Percentiles rank a stretch among this genome's conserved stretches.
Evolutionary conservation across 345 rosid species (phyloP).

Genomic region (Clarkia xantiana): DNA sequence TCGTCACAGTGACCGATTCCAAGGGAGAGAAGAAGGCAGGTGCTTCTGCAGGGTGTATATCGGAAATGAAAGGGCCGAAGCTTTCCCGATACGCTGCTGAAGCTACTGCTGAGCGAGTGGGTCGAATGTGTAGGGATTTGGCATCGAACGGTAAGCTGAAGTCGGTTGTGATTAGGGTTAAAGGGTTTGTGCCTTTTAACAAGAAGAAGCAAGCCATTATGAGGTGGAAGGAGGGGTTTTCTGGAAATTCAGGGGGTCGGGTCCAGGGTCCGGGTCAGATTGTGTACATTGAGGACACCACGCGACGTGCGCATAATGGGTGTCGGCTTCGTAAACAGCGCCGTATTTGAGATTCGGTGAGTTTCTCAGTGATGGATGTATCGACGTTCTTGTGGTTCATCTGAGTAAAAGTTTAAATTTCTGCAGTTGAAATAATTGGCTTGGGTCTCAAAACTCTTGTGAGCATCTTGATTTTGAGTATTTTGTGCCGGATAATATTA

Average conservation of each 20-base stretch:
- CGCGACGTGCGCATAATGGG: constrained; percentile 76
- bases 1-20: constrained; percentile 68
- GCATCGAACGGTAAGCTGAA: constrained; percentile 27
- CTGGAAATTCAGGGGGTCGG: constrained; percentile 15
- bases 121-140: constrained; percentile 43
- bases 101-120: constrained; percentile 81
- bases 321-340: constrained; percentile 76
- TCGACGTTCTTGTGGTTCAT: too few relatives aligned
- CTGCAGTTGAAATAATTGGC: too few relatives aligned
- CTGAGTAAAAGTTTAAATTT: too few relatives aligned
- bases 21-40: constrained; percentile 52
- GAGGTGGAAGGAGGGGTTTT: constrained; percentile 66
- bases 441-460: too few relatives aligned
- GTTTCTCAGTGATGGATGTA: neutral
- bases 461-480: too few relatives aligned
- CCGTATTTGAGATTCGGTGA: constrained; percentile 19
- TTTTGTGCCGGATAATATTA: too few relatives aligned
- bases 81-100: constrained; percentile 60
- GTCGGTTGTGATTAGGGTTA: constrained; percentile 71
- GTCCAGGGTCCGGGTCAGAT: constrained; percentile 27
- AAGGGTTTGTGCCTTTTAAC: constrained; percentile 63
- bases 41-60: constrained; percentile 45
- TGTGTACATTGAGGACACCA: constrained; percentile 65
- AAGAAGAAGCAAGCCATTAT: constrained; percentile 71
- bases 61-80: constrained; percentile 42